These are phyloP conservation scores for Eutrema yunnanense DNA, from an alignment of 345 rosid species.

Conservation along the genomic window DNA sequence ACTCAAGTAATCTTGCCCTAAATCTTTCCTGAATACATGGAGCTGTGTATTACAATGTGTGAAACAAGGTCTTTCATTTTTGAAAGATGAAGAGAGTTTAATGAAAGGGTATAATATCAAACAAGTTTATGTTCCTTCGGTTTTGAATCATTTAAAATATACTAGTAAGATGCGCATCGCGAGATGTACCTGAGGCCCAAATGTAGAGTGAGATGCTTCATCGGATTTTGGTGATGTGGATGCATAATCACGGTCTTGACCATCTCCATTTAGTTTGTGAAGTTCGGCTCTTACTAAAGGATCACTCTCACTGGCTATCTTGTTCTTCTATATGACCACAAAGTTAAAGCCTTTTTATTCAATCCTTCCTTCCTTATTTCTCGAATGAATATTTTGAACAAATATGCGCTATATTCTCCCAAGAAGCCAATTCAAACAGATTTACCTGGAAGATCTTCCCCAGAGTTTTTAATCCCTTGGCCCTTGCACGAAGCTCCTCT, in stretches of 20 bases:
- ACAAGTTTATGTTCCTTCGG: neutral
- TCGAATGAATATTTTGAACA: neutral
- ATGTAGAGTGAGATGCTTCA: slow-evolving; percentile 44
- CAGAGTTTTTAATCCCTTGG: slow-evolving; percentile 89
- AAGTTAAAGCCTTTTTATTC: neutral
- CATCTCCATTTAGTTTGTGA: slow-evolving; percentile 57
- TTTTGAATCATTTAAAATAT: neutral
- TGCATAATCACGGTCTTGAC: slow-evolving; percentile 37
- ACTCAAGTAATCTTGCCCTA: neutral
- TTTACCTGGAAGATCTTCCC: slow-evolving; percentile 93
- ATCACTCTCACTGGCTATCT: slow-evolving; percentile 63
- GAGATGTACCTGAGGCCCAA: slow-evolving; percentile 50
- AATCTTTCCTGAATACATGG: neutral
- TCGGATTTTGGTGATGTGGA: slow-evolving; percentile 44
- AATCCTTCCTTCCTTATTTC: slow-evolving; percentile 1
- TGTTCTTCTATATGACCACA: slow-evolving; percentile 47
- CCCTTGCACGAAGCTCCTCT: slow-evolving; percentile 88
- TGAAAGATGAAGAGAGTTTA: too few relatives aligned
- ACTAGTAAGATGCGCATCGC: neutral
- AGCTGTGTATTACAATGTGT: neutral
- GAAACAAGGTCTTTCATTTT: neutral
- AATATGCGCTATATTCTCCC: neutral
- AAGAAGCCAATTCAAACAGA: neutral
- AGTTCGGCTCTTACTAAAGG: slow-evolving; percentile 30
- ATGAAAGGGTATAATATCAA: too few relatives aligned